Conservation (phyloP, 208 protist genomes). For the Phytomonas francai region DNA sequence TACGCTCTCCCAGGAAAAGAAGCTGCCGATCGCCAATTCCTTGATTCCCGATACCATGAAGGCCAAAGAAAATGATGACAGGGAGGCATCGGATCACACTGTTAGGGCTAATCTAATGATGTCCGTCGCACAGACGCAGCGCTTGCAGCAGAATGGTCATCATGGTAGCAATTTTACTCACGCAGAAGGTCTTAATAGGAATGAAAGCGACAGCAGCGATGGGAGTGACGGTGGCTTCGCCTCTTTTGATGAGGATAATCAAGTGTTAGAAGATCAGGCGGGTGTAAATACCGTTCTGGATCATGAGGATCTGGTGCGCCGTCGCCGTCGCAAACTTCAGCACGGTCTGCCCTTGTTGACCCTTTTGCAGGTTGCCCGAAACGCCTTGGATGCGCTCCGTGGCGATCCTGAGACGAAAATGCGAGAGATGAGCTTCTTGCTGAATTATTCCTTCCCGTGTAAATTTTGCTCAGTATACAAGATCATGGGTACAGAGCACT, state of each 20-base stretch:
- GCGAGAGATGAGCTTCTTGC: constrained; percentile 49
- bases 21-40: background rate
- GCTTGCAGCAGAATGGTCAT: background rate
- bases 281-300: background rate
- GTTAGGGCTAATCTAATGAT: constrained; percentile 1
- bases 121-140: background rate
- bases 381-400: constrained; percentile 20
- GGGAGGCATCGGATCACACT: background rate
- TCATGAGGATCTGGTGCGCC: constrained; percentile 19
- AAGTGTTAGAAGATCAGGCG: background rate
- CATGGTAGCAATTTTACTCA: background rate
- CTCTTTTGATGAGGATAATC: background rate
- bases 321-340: constrained; percentile 26
- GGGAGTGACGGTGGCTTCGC: background rate
- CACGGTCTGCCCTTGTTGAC: constrained; percentile 24
- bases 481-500: constrained; percentile 76
- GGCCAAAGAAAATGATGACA: background rate
- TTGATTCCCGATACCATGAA: background rate
- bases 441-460: constrained; percentile 40
- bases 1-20: background rate
- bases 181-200: background rate
- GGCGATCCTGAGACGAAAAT: constrained; percentile 18
- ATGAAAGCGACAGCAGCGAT: background rate
- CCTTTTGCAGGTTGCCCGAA: constrained; percentile 31
- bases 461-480: constrained; percentile 61